phyloP scores from a whole-genome alignment of 2,329 filamentous ascomycete species.

The Pseudopyrenochaeta lycopersici region DNA sequence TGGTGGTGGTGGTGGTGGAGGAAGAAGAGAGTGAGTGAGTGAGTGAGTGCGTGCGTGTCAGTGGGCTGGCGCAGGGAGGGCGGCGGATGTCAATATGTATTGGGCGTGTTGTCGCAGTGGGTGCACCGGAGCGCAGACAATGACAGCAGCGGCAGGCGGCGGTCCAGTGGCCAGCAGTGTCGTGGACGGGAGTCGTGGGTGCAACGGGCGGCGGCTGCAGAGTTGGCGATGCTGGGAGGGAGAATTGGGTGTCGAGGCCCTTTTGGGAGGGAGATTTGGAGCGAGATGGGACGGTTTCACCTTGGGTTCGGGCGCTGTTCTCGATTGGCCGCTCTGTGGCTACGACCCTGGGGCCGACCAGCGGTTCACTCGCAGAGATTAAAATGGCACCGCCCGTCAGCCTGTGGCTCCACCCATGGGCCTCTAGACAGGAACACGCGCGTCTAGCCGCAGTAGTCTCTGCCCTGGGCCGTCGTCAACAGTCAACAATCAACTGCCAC shows the following conservation, averaged over 20 bases:
- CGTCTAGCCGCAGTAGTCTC: slow-evolving; percentile 11
- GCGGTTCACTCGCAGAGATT: slow-evolving; percentile 23
- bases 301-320: slow-evolving; percentile 10
- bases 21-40: background rate
- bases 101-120: no score
- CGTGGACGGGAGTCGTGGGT: slow-evolving; percentile 3
- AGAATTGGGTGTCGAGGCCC: slow-evolving; percentile 24
- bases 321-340: slow-evolving; percentile 19
- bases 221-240: slow-evolving; percentile 12
- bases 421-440: slow-evolving; percentile 22
- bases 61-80: no score
- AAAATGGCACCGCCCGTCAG: slow-evolving; percentile 34
- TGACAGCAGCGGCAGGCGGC: background rate
- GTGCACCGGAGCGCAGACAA: background rate
- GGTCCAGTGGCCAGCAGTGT: slow-evolving; percentile 15
- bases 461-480: background rate
- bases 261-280: slow-evolving; percentile 22
- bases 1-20: background rate
- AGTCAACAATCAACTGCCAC: background rate
- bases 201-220: slow-evolving; percentile 25
- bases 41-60: slow-evolving; percentile 9
- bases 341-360: slow-evolving; percentile 15
- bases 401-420: slow-evolving; percentile 18
- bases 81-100: no score
- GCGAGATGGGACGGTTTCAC: slow-evolving; percentile 38